A percentile compares a stretch with the other conserved stretches of the same genome.
phyloP scores from a whole-genome alignment of 345 rosid species.

The Eucalyptus pauciflora region DNA sequence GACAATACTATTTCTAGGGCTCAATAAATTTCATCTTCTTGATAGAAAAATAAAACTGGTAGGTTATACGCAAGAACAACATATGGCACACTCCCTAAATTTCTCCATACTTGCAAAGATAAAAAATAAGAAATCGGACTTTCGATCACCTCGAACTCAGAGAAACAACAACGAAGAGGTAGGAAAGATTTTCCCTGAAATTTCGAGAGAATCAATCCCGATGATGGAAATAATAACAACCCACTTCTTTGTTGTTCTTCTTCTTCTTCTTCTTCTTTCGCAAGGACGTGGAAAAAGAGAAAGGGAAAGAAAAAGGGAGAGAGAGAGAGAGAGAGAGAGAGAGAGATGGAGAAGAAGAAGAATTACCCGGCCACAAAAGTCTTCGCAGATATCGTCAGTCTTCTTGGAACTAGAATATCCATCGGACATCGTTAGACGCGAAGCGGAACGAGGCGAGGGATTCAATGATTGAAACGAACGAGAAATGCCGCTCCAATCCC shows the following conservation, averaged over 20 bases:
- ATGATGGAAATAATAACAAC: background rate
- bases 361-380: conserved; percentile 30
- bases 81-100: background rate
- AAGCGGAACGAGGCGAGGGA: too few relatives aligned
- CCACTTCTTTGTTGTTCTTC: background rate
- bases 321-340: too few relatives aligned
- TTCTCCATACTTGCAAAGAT: background rate
- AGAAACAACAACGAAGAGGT: background rate
- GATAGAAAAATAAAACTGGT: background rate
- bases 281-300: background rate
- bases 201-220: background rate
- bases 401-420: background rate
- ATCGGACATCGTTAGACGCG: too few relatives aligned
- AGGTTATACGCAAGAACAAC: background rate
- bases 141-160: background rate
- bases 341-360: background rate
- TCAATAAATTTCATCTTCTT: background rate
- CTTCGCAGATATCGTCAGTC: conserved; percentile 29
- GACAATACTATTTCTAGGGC: background rate
- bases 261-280: background rate
- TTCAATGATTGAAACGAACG: too few relatives aligned
- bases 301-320: background rate
- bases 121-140: background rate
- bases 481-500: too few relatives aligned
- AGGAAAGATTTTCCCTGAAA: background rate